Evolutionary conservation across 169 alveolate species (phyloP), one percentile per base, ranked within the genome.

Genomic region (Eimeria nieschulzi): DNA sequence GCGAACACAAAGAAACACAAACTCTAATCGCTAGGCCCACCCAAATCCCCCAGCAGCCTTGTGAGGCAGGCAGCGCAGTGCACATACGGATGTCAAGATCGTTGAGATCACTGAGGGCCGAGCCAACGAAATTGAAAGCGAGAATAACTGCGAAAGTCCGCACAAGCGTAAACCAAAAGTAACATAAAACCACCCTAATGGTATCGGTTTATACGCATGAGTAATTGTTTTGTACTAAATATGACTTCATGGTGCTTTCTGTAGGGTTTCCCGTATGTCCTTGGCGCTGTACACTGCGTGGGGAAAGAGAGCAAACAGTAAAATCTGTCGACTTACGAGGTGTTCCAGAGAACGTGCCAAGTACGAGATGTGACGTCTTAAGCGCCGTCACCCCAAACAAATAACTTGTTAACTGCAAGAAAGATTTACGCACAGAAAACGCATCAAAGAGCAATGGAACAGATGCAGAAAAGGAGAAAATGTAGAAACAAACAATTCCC

Each of bases 331-430:
- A 17, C 87, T 55, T 19, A 87, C 92, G 92, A 9, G 86, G 87
- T 7, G 79, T 54, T 8, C 92, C 82, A 7, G 92, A 87, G 53
- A 87, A 26, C 0, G 92, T 71, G 73, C 92, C 92, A 1, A 87
- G 54, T 2, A 87, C 55, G 21, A 87, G 86, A 66, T 87, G 92
- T 0, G 85, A 56, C 12, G 82, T 9, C 51, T 55, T 72, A 8
- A 87, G 79, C 0, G 92, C 26, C 25, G 92, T 87, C 10, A 87
- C 64, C 7, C 92, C 92, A 59, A 87, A 72, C 64, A 87, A 75
- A 54, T 85, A 85, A 59, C 92, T 85, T n/a, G 92, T 85, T 7
- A 85, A 10, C 92, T 85, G 90, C 90, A 61, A 23, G 55, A 23
- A 33, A 33, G 46, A 33, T 33, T 33, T 33, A 33, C 46, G 46